Percentiles rank a stretch among this genome's conserved stretches.
Conservation (phyloP, 495 filamentous ascomycete species). For the Aspergillus affinis region DNA sequence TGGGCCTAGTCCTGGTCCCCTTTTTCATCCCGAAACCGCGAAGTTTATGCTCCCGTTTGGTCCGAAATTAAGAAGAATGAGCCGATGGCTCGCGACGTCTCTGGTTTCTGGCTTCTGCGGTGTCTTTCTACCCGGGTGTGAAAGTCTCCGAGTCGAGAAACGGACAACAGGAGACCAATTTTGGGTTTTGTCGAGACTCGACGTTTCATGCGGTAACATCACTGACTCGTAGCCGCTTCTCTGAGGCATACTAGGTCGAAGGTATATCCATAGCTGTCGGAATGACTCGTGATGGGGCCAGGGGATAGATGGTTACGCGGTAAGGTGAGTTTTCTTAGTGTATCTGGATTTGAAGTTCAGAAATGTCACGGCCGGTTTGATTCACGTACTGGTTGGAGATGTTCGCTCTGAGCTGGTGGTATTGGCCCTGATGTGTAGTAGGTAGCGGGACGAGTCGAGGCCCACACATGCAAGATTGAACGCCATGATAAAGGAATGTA, state of each 20-base stretch:
- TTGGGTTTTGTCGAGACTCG: background rate
- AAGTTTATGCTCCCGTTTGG: background rate
- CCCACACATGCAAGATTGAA: too few species aligned
- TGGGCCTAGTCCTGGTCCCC: too few species aligned
- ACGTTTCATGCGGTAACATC: background rate
- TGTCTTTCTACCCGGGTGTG: background rate
- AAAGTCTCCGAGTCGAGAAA: background rate
- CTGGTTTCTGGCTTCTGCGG: background rate
- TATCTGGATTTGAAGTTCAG: too few species aligned
- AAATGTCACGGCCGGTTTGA: too few species aligned
- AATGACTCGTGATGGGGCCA: background rate
- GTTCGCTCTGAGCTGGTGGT: too few species aligned
- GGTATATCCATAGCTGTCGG: background rate
- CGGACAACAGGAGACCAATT: background rate
- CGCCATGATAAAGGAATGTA: too few species aligned
- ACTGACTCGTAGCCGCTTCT: background rate
- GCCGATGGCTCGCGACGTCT: background rate
- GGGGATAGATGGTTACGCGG: background rate
- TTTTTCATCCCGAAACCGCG: too few species aligned
- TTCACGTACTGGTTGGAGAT: too few species aligned
- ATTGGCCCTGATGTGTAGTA: too few species aligned
- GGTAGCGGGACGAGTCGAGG: too few species aligned
- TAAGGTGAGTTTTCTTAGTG: background rate
- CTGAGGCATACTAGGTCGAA: background rate
- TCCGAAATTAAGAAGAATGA: background rate